Base-by-base conservation (phyloP, 495 filamentous ascomycete genomes). In the Lasiosphaeria hispida region DNA sequence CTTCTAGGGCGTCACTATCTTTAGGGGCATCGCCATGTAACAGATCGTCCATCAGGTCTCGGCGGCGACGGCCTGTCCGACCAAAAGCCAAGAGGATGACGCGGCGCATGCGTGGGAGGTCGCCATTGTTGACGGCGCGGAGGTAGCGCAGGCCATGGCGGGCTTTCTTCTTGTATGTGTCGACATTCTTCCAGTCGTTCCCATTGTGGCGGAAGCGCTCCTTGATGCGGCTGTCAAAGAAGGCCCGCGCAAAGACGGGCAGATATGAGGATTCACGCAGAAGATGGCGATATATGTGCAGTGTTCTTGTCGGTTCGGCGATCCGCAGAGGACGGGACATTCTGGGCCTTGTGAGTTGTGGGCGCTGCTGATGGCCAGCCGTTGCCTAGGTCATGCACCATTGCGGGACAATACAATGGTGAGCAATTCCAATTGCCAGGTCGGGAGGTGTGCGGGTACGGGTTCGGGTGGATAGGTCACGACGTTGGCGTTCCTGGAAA, bases 191-290 rank as follows among this genome's bases (percentile, higher is more conserved):
- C 34, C 36, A 7, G 63, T 60, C 34, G n/a, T 55, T 0, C 1
- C 36, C 44, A 58, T 69, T 65, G 5, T 63, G 49, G 13, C 67
- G 69, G 70, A 87, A 97, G 48, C 87, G 82, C 15, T 63, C 18
- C 41, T 83, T 61, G 58, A 91, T 77, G 60, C 86, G 75, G 14
- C 76, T 60, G 58, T 77, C 75, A 62, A 89, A 72, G 66, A 83
- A 87, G 18, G 65, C 63, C 40, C 86, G 85, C 30, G 88, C 87
- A 48, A 82, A 66, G 3, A 84, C 57, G 10, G 91, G 91, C 19
- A 98, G 85, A 68, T 96, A 96, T 56, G 87, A 85, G 19, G 85
- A 82, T 77, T 96, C 87, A 60, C 93, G 90, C 45, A 97, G 85
- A 7, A 95, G 79, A 37, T 86, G 83, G 35, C 94, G 86, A 61